Conservation (phyloP, 2,329 filamentous ascomycete genomes). For the Seiridium unicorne region DNA sequence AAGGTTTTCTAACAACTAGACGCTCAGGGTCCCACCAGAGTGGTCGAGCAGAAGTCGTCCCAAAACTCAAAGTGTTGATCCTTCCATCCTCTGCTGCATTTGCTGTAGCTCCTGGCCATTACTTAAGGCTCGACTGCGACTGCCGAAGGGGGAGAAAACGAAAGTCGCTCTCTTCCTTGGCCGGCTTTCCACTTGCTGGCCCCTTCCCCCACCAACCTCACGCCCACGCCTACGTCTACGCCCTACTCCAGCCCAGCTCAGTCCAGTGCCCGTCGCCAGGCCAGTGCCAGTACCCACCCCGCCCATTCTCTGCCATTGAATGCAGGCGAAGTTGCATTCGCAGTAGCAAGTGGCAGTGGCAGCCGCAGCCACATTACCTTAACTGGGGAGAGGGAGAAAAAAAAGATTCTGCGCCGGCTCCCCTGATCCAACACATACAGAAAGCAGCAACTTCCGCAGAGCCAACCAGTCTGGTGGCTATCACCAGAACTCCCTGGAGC, state of each 20-base stretch:
- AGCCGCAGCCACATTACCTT: not conserved
- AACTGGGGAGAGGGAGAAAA: too few relatives aligned
- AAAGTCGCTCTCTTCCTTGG: not conserved
- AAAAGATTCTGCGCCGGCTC: too few relatives aligned
- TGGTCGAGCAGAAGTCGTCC: conserved; percentile 2
- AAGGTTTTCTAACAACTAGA: not conserved
- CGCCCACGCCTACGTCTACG: too few relatives aligned
- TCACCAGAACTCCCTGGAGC: too few relatives aligned
- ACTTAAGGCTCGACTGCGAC: not conserved
- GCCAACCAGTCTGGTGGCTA: too few relatives aligned
- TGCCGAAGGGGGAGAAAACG: not conserved
- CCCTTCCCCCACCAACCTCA: too few relatives aligned
- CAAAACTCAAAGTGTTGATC: conserved; percentile 3
- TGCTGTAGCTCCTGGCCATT: not conserved
- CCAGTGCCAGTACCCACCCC: not conserved
- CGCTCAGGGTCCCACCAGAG: not conserved
- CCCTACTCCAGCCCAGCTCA: too few relatives aligned
- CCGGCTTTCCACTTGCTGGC: not conserved
- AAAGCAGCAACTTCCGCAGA: too few relatives aligned
- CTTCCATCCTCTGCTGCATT: not conserved
- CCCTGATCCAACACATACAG: too few relatives aligned
- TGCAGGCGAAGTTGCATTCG: not conserved
- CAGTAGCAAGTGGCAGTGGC: not conserved
- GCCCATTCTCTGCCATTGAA: not conserved
- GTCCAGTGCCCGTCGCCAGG: not conserved